Base-by-base conservation (phyloP, 1,284 basidiomycete genomes). In the Malassezia equina region DNA sequence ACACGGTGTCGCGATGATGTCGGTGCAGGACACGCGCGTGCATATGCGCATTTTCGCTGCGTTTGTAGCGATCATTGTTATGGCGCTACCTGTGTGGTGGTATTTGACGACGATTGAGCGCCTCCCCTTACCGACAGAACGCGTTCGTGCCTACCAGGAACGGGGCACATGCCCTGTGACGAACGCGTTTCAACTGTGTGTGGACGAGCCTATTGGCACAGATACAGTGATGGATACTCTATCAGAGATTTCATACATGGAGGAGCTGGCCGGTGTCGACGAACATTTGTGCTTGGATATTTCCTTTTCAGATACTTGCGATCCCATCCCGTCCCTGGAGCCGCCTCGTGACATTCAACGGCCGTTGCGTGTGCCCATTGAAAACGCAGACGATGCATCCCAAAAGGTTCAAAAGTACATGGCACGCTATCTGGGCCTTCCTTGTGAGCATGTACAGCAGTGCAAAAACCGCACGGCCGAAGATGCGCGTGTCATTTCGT, bases 51-150 rank as follows among this genome's bases (percentile, higher is more conserved):
- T 57, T 6, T 21, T 57, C 13, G 34, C 19, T 9, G 39, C 55
- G 17, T 43, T 57, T 15, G 40, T 57, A 0, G 13, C 19, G 1
- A 36, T 57, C n/a, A 50, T 65, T 32, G 19, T 64, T 6, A 46
- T 62, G 19, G 55, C 59, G 34, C 34, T 67, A 12, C 69, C 68
- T 12, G 59, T 55, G 0, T 72, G 69, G 69, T 62, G 66, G 49
- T 42, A 49, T 1, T 45, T 61, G 9, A 72, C 69, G 11, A 66
- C 62, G 3, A 72, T 71, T 36, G 51, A 55, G 27, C 57, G 69
- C 9, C 49, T 69, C 25, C 60, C 68, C 5, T 46, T 71, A 25
- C 69, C 69, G 2, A 47, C 46, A 17, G 27, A 34, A 0, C 43
- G 62, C 23, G 52, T 70, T 24, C 47, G 48, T 31, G 48, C 42